These are phyloP conservation scores for Epichloe sibirici DNA, from an alignment of 2,329 filamentous ascomycete species.

Conservation along the genomic window DNA sequence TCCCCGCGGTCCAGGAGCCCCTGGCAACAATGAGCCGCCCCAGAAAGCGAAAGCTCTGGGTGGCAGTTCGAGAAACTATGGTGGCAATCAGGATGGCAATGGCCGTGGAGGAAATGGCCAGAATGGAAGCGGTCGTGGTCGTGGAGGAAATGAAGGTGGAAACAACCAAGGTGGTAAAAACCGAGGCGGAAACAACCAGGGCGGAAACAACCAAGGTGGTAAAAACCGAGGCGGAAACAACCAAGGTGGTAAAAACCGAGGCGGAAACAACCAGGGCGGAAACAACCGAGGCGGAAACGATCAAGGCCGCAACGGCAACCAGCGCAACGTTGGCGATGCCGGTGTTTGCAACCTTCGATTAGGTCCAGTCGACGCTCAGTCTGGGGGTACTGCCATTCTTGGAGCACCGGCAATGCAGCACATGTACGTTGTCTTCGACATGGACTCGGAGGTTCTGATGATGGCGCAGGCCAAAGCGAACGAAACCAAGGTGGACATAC, in stretches of 20 bases:
- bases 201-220: too few relatives aligned
- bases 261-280: too few relatives aligned
- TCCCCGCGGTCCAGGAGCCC: not conserved
- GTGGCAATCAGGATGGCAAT: not conserved
- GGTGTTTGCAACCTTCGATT: not conserved
- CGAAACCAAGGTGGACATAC: not conserved
- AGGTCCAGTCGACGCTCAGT: not conserved
- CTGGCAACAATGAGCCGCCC: not conserved
- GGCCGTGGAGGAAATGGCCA: not conserved
- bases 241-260: too few relatives aligned
- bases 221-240: rapidly evolving
- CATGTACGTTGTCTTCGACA: constrained; percentile 3
- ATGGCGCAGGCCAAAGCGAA: constrained; percentile 2
- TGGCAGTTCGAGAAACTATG: not conserved
- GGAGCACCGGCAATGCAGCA: constrained; percentile 1
- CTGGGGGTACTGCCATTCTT: not conserved
- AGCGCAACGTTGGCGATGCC: not conserved
- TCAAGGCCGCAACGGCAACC: not conserved
- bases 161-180: not conserved
- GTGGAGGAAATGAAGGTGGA: not conserved
- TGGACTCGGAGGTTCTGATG: not conserved
- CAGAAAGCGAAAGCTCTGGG: not conserved
- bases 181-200: not conserved
- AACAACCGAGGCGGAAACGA: not conserved
- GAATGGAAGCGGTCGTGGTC: not conserved